phyloP scores from a whole-genome alignment of 345 rosid species.

The Raphanus sativus region DNA sequence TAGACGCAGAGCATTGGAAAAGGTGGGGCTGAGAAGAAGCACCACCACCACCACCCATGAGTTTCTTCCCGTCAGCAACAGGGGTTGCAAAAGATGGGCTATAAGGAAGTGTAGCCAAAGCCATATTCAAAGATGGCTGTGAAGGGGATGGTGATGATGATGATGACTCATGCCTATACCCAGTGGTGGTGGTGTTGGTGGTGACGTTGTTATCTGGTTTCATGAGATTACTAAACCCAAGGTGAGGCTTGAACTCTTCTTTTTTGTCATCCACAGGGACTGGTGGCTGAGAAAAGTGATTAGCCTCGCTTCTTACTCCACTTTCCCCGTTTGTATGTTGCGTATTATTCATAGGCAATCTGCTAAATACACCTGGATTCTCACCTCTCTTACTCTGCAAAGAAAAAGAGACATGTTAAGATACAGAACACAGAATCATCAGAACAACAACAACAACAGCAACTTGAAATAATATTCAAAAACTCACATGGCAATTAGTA shows the following conservation, averaged over 20 bases:
- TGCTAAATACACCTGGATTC: constrained; percentile 47
- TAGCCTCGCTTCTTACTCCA: constrained; percentile 50
- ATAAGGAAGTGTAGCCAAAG: constrained; percentile 49
- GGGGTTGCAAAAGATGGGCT: constrained; percentile 46
- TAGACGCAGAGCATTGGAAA: constrained; percentile 56
- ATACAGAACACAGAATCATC: background rate
- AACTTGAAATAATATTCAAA: background rate
- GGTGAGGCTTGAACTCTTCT: constrained; percentile 45
- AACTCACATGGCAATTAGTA: constrained; percentile 51
- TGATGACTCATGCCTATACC: constrained; percentile 48
- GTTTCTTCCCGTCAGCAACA: constrained; percentile 50
- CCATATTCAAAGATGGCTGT: constrained; percentile 65
- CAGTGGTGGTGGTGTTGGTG: background rate
- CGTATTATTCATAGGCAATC: constrained; percentile 39
- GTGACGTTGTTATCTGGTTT: constrained; percentile 36
- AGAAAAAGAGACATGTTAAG: background rate
- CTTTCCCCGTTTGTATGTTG: constrained; percentile 43
- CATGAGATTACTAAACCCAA: constrained; percentile 30
- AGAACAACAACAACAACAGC: constrained; percentile 10
- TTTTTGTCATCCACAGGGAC: constrained; percentile 44
- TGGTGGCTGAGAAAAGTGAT: constrained; percentile 39
- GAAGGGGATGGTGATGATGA: constrained; percentile 46
- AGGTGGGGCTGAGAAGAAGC: constrained; percentile 41
- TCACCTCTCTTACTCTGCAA: constrained; percentile 48
- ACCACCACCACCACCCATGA: constrained; percentile 20